Percentiles rank a stretch among this genome's conserved stretches.
These are phyloP conservation scores for Pyropia yezoensis DNA, from an alignment of 23 red algal species.

Conservation along the genomic window DNA sequence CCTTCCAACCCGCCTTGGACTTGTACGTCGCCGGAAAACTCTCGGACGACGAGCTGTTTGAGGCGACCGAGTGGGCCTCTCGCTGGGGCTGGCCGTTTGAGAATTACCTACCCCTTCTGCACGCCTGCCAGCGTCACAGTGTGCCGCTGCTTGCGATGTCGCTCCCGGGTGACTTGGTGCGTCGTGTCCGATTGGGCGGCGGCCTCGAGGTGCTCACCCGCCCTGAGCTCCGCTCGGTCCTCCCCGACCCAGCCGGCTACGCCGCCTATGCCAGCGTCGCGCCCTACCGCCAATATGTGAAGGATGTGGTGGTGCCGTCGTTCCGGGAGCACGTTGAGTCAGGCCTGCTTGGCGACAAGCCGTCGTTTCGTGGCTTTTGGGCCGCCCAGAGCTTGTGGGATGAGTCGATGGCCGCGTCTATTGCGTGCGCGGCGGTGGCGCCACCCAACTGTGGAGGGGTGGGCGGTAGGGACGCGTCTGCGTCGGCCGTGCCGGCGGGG, in stretches of 20 bases:
- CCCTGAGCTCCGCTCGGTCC: constrained; percentile 15
- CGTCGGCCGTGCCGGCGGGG: too few relatives aligned
- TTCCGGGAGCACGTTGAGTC: constrained; percentile 25
- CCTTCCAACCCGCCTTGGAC: constrained; percentile 45
- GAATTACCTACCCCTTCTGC: constrained; percentile 50
- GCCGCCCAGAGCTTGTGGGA: constrained; percentile 32
- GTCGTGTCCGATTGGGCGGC: constrained; percentile 7
- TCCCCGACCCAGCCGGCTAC: constrained; percentile 16
- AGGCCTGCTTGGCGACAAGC: constrained; percentile 14
- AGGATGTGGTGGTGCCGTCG: constrained; percentile 28
- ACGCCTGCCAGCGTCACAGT: constrained; percentile 12
- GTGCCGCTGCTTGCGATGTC: constrained; percentile 41
- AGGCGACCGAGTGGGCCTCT: constrained; percentile 48
- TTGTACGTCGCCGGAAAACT: constrained; percentile 28
- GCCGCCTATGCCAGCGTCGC: constrained; percentile 21
- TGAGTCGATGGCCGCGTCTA: constrained; percentile 36
- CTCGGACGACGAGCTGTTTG: constrained; percentile 48
- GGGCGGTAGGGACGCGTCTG: too few relatives aligned
- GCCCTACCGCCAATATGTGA: constrained; percentile 30
- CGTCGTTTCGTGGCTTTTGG: constrained; percentile 35
- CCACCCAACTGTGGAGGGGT: too few relatives aligned
- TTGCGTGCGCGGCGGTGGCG: too few relatives aligned
- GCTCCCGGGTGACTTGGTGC: constrained; percentile 15
- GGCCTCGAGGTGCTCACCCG: not conserved
- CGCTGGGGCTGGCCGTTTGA: constrained; percentile 77